A percentile compares a stretch with the other conserved stretches of the same genome.
Conservation (phyloP, 2,329 filamentous ascomycete species). For the Scorias spongiosa region DNA sequence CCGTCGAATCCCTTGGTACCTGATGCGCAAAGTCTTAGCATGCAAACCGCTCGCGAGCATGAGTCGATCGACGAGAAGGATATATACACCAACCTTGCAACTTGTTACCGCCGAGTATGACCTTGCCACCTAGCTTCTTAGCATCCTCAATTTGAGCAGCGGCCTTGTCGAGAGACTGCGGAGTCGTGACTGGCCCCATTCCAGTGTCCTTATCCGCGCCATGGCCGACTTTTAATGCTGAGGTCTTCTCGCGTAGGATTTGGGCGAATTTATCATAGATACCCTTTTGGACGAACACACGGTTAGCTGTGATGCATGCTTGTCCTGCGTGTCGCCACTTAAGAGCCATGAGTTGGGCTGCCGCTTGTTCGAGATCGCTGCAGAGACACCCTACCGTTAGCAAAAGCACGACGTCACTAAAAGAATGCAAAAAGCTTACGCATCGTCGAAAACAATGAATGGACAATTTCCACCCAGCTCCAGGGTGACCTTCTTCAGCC, state of each 20-base stretch:
- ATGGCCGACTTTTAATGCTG: conserved; percentile 45
- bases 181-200: conserved; percentile 45
- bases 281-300: conserved; percentile 47
- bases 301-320: conserved; percentile 50
- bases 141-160: conserved; percentile 45
- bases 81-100: conserved; percentile 12
- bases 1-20: conserved; percentile 30
- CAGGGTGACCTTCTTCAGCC: conserved; percentile 48
- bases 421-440: conserved; percentile 10
- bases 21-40: background rate
- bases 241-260: conserved; percentile 37
- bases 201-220: conserved; percentile 42
- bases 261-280: conserved; percentile 47
- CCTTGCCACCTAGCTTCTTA: conserved; percentile 43
- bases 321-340: conserved; percentile 48
- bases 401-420: background rate
- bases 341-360: conserved; percentile 32
- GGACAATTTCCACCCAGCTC: conserved; percentile 52
- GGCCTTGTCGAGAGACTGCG: conserved; percentile 41
- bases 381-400: background rate
- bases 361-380: conserved; percentile 39
- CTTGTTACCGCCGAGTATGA: conserved; percentile 46
- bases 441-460: conserved; percentile 50
- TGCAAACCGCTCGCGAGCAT: background rate
- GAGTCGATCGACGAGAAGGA: too few relatives aligned